Base-by-base conservation (phyloP, 257 asterid genomes). In the Solanum lignicaule region DNA sequence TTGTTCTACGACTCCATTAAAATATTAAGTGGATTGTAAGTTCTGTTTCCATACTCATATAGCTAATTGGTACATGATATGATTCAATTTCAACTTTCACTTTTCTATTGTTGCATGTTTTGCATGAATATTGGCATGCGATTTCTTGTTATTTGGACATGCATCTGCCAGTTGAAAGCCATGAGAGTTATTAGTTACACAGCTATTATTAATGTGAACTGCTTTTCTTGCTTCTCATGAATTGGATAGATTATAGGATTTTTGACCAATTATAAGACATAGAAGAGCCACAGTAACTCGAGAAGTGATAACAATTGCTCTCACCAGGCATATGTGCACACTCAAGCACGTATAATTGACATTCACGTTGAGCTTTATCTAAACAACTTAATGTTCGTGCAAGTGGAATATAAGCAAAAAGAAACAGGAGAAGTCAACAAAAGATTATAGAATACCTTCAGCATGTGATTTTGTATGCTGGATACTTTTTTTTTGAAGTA, bases 11-110 rank as follows among this genome's bases (percentile, higher is more conserved):
- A 92, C 72, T 58, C 89, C 85, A 89, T 92, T 86, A 92, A 88
- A 87, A 89, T 92, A 72, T 74, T 90, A n/a, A 89, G 90, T 83
- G 94, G 94, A 87, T 74, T 89, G 94, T 92, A 92, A 90, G 94
- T 81, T 9, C 23, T 39, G 68, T 72, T 76, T 83, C 55, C 74
- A 31, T 79, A 25, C 33, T 82, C 75, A 36, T 48, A 69, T 55
- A 55, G 69, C 52, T 29, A 13, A 25, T n/a, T 55, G 29, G 31
- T 46, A 48, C 86, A n/a, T 65, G 72, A 11, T 3, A 5, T 31
- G 31, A 20, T 18, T 79, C 35, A 15, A 11, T 36, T 73, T 35
- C 83, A 23, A 27, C 66, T 79, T 78, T 27, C 39, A 81, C 85
- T 46, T 81, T 31, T 39, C 41, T 7, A 10, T 9, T 31, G 8